Percentiles rank a stretch among this genome's conserved stretches.
phyloP scores from a whole-genome alignment of 2,329 filamentous ascomycete genomes.

The Cladorrhinum sp. region DNA sequence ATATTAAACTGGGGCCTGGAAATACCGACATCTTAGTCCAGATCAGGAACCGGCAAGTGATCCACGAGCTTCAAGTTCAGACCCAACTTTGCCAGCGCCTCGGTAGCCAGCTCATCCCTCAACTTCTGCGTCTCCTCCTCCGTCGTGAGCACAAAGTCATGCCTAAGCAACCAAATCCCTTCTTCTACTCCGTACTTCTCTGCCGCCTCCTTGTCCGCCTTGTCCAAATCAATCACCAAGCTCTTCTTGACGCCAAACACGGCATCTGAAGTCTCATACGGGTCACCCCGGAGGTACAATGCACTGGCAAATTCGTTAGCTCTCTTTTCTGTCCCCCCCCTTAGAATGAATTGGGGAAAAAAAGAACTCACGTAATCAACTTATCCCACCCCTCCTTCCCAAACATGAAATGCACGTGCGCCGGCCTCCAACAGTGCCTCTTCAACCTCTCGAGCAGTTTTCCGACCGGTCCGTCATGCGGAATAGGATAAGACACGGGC shows the following conservation, averaged over 20 bases:
- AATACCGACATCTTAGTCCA: conserved; percentile 38
- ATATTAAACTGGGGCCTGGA: too few relatives aligned
- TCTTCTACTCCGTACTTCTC: conserved; percentile 61
- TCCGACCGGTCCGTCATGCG: conserved; percentile 79
- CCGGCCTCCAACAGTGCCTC: conserved; percentile 75
- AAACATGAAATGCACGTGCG: conserved; percentile 89
- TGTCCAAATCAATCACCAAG: conserved; percentile 62
- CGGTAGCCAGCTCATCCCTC: conserved; percentile 60
- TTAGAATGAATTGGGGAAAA: background rate
- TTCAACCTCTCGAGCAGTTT: conserved; percentile 61
- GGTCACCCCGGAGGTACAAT: conserved; percentile 72
- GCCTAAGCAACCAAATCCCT: conserved; percentile 60
- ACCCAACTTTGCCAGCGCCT: conserved; percentile 65
- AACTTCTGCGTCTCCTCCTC: conserved; percentile 65
- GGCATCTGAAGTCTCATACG: conserved; percentile 78
- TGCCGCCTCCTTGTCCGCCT: conserved; percentile 51
- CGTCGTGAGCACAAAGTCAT: conserved; percentile 76
- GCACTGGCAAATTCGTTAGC: conserved; percentile 37
- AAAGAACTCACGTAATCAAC: conserved; percentile 70
- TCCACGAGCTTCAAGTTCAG: conserved; percentile 69
- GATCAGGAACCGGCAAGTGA: conserved; percentile 71
- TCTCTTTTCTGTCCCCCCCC: background rate
- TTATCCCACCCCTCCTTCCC: conserved; percentile 74
- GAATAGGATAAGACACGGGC: conserved; percentile 82
- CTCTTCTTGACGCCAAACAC: conserved; percentile 86